These are phyloP conservation scores for Agaricus subrufescens DNA, from an alignment of 768 basidiomycete species.

Conservation along the genomic window DNA sequence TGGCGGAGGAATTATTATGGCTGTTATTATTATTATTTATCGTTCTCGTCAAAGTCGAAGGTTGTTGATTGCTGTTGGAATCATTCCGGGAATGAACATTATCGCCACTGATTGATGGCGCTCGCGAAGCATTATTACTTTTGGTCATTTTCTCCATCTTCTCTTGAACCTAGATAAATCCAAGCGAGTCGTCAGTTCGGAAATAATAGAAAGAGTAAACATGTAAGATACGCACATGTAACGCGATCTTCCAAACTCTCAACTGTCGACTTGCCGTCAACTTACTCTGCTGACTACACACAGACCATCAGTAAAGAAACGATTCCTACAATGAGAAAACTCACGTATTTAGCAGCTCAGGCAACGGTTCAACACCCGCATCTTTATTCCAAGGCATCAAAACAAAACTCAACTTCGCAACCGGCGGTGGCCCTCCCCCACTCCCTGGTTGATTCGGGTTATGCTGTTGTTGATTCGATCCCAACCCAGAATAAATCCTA, in stretches of 20 bases:
- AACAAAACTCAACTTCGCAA: constrained; percentile 84
- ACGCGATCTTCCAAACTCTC: constrained; percentile 77
- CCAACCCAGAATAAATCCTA: constrained; percentile 34
- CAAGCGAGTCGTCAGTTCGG: neutral
- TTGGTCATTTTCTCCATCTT: constrained; percentile 60
- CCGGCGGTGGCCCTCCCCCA: constrained; percentile 25
- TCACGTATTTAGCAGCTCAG: constrained; percentile 83
- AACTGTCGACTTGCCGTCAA: constrained; percentile 85
- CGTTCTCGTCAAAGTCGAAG: too few relatives aligned
- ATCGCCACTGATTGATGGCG: constrained; percentile 22
- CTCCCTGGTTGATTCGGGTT: constrained; percentile 5
- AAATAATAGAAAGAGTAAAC: neutral
- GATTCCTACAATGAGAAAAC: constrained; percentile 22
- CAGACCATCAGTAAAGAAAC: constrained; percentile 5
- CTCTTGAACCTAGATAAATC: constrained; percentile 62
- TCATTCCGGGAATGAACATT: neutral
- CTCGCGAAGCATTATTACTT: constrained; percentile 19
- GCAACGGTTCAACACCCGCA: constrained; percentile 54
- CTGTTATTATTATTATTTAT: neutral
- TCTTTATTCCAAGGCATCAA: constrained; percentile 74
- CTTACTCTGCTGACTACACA: constrained; percentile 65
- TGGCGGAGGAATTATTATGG: neutral
- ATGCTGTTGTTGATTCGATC: too few relatives aligned
- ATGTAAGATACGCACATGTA: constrained; percentile 55
- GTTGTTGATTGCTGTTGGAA: too few relatives aligned